Percentiles rank a stretch among this genome's conserved stretches.
phyloP scores from a whole-genome alignment of 2,329 filamentous ascomycete species.

The Trichophyton schoenleinii region DNA sequence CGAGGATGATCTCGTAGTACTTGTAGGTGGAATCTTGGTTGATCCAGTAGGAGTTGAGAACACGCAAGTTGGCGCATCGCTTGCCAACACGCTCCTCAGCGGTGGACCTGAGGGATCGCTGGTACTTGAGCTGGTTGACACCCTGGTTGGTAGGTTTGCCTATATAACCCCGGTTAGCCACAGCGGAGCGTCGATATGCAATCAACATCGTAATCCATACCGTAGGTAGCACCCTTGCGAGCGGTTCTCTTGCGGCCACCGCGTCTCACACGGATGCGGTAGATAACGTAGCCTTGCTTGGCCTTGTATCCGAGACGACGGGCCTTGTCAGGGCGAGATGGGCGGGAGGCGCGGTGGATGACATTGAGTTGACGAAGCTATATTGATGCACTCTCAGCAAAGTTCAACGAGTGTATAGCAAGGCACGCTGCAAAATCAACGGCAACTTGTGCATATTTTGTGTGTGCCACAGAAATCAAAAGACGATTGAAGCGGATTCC shows the following conservation, averaged over 20 bases:
- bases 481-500: constrained; percentile 8
- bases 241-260: constrained; percentile 97
- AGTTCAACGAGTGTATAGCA: constrained; percentile 99
- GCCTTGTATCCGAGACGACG: constrained; percentile 99
- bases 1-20: constrained; percentile 99
- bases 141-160: constrained; percentile 99
- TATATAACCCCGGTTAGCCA: constrained; percentile 29
- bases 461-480: constrained; percentile 11
- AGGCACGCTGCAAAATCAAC: constrained; percentile 39
- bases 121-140: constrained; percentile 99
- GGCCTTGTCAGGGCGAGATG: constrained; percentile 98
- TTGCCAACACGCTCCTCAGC: constrained; percentile 99
- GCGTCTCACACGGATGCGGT: constrained; percentile 95
- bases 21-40: constrained; percentile 99
- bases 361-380: constrained; percentile 99
- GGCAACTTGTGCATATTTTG: constrained; percentile 24
- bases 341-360: constrained; percentile 95
- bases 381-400: constrained; percentile 99
- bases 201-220: constrained; percentile 42
- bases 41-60: constrained; percentile 99
- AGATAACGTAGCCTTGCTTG: constrained; percentile 99
- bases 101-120: constrained; percentile 93
- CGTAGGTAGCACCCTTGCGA: constrained; percentile 96
- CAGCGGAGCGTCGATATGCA: background rate
- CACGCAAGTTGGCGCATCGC: constrained; percentile 96